These are phyloP conservation scores for Colletotrichum sp. DNA, from an alignment of 2,329 filamentous ascomycete species.

Conservation along the genomic window DNA sequence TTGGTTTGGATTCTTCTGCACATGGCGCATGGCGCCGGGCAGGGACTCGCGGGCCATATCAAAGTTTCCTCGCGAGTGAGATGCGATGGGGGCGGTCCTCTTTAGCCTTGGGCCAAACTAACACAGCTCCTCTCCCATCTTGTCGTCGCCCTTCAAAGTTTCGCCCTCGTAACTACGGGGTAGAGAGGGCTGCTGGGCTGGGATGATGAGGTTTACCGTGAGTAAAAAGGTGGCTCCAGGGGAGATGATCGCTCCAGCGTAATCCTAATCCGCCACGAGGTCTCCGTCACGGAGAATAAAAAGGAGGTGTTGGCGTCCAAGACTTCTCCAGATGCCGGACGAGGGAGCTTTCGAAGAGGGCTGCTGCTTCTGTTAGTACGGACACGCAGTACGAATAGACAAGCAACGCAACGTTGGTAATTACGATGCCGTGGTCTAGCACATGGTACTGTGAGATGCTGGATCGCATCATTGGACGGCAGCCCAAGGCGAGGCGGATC, in stretches of 20 bases:
- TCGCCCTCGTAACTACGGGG: neutral
- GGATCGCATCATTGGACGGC: neutral
- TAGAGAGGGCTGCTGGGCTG: neutral
- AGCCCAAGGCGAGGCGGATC: neutral
- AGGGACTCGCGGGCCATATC: neutral
- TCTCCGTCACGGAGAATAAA: constrained; percentile 2
- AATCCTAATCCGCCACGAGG: neutral
- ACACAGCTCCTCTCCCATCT: neutral
- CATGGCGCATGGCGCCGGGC: neutral
- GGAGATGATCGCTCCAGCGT: constrained; percentile 9
- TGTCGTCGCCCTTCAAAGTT: neutral
- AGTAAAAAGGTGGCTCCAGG: neutral
- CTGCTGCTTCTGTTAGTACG: neutral
- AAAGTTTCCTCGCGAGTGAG: neutral
- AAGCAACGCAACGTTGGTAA: neutral
- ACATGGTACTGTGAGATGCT: neutral
- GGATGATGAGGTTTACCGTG: neutral
- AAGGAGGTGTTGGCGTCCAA: neutral
- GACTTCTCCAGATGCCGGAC: neutral
- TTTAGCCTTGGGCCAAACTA: neutral
- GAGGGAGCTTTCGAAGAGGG: neutral
- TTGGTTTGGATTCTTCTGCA: neutral
- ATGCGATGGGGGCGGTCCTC: neutral
- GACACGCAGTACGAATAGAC: too few relatives aligned
- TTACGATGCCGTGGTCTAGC: neutral